Conservation (phyloP, 345 rosid species). For the Mercurialis annua region DNA sequence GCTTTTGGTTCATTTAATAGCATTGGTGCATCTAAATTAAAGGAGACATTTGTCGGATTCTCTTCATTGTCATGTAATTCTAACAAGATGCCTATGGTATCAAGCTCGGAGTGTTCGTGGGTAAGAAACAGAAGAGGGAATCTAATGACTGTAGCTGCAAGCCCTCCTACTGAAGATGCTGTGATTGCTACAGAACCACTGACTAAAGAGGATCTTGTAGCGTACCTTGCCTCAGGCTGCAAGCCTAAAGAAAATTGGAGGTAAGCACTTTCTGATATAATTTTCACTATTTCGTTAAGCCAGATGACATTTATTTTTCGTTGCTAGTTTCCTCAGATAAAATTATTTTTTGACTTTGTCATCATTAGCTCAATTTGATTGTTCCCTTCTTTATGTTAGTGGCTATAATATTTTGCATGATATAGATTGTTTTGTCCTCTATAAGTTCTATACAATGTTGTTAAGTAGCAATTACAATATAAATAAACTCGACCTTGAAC, state of each 20-base stretch:
- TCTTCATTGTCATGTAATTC: constrained; percentile 36
- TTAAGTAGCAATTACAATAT: neutral
- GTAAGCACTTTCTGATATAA: constrained; percentile 21
- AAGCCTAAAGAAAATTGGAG: constrained; percentile 95
- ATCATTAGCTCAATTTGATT: neutral
- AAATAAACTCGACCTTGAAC: neutral
- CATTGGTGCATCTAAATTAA: constrained; percentile 34
- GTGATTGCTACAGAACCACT: constrained; percentile 70
- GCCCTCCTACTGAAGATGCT: constrained; percentile 91
- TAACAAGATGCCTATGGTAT: constrained; percentile 20
- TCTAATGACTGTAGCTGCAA: constrained; percentile 64
- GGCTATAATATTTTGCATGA: neutral
- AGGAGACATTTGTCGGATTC: constrained; percentile 32
- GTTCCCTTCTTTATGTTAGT: neutral
- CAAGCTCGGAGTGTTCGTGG: constrained; percentile 24
- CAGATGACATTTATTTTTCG: neutral
- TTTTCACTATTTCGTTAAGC: neutral
- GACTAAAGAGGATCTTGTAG: constrained; percentile 84
- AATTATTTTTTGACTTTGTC: neutral
- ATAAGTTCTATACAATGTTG: neutral
- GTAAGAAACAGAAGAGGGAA: constrained; percentile 44
- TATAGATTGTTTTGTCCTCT: neutral
- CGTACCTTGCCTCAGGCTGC: constrained; percentile 94
- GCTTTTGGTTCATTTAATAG: constrained; percentile 26
- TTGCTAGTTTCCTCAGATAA: neutral